Evolutionary conservation across 2,329 filamentous ascomycete genomes (phyloP), one percentile per base, ranked within the genome.

Genomic region (Aspergillus sp.): DNA sequence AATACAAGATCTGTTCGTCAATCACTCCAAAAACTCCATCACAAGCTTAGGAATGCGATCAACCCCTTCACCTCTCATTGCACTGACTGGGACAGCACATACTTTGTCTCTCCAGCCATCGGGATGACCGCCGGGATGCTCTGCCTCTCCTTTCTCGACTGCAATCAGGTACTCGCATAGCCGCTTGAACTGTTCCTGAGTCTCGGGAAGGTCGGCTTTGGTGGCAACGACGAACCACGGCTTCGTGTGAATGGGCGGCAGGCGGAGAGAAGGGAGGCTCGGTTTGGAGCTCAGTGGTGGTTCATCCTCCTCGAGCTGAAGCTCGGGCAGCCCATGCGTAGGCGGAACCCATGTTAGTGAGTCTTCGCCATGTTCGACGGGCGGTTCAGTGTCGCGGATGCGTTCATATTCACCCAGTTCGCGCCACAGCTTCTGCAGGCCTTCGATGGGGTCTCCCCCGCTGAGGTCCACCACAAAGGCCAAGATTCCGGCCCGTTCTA

Each of bases 151-250:
- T 1, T 75, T 76, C 47, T 82, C 82, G 20, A 97, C 80, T 3
- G 75, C 76, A 4, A 81, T 77, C 3, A 99, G 73, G 70, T 96
- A 96, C 8, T 74, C 73, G 59, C 85, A 84, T 60, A 99, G 75
- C 47, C 75, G 72, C 33, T 71, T 73, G 68, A 90, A 99, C 66
- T 94, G 95, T 20, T 84, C 81, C 68, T 91, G 82, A 2, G 94
- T 95, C 3, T 81, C 82, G 3, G 86, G 83, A 50, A 95, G 69
- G 68, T 97, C 93, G 1, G 90, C 92, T 73, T 97, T 97, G 17
- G 92, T 96, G 1, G 90, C 93, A 41, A 96, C 85, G 4, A 96
- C 92, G 64, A 95, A 94, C 94, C 94, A 99, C 1, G 94, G 92
- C 75, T 99, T 99, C 32, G 83, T 83, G n/a, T 89, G 88, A 59